Evolutionary conservation across 257 asterid species (phyloP).

Genomic region (Striga asiatica): DNA sequence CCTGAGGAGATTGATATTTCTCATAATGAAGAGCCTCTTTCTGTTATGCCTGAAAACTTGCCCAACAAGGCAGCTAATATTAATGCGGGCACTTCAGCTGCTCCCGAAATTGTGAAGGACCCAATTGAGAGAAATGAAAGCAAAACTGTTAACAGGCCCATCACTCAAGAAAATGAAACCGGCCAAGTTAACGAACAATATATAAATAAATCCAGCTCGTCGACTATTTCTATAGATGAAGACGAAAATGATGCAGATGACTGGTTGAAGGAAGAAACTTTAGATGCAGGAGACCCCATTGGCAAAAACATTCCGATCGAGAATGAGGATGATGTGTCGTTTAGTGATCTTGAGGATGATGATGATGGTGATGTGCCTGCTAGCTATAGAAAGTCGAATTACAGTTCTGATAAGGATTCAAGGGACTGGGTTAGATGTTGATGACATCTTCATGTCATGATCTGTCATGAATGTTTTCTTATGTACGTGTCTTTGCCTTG

Average conservation of each 20-base stretch:
- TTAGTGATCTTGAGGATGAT: constrained; percentile 97
- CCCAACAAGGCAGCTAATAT: constrained; percentile 15
- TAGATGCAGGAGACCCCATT: constrained; percentile 30
- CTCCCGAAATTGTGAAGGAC: constrained; percentile 28
- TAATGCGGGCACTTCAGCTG: constrained; percentile 19
- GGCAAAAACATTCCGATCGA: constrained; percentile 41
- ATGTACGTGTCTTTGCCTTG: too few relatives aligned
- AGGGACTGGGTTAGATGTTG: constrained; percentile 94
- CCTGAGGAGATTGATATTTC: constrained; percentile 24
- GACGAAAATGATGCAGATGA: constrained; percentile 84
- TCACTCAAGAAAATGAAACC: constrained; percentile 22
- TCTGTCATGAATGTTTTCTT: too few relatives aligned
- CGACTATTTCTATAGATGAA: constrained; percentile 22
- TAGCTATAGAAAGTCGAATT: constrained; percentile 36
- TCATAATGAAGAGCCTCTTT: constrained; percentile 36
- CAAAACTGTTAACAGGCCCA: constrained; percentile 27
- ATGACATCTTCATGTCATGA: too few relatives aligned
- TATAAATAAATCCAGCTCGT: constrained; percentile 18
- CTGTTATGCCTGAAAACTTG: constrained; percentile 16
- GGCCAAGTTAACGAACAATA: constrained; percentile 22
- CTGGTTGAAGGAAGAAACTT: constrained; percentile 83
- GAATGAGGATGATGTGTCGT: constrained; percentile 90
- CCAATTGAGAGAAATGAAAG: constrained; percentile 27
- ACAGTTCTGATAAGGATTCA: constrained; percentile 61
- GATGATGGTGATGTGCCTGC: constrained; percentile 54